phyloP scores from a whole-genome alignment of 164 flowering plant genomes.

The Vitis rotundifolia region DNA sequence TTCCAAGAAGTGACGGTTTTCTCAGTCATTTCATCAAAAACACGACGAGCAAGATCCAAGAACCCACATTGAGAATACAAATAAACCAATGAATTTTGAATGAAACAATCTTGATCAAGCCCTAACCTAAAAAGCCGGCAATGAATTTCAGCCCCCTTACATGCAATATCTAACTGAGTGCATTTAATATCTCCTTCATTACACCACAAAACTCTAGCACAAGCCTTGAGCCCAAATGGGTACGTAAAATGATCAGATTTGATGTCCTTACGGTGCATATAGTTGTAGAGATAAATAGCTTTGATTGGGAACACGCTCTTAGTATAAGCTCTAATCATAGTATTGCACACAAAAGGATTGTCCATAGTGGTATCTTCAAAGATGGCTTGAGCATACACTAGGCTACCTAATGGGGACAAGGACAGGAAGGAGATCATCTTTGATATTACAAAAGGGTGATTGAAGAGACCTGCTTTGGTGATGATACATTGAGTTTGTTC shows the following conservation, averaged over 20 bases:
- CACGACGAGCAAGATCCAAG: constrained; percentile 28
- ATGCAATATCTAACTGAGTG: constrained; percentile 4
- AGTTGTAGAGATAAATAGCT: constrained; percentile 37
- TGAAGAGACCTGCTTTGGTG: constrained; percentile 37
- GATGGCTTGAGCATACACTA: constrained; percentile 32
- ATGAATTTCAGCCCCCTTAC: constrained; percentile 45
- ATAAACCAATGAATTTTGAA: constrained; percentile 39
- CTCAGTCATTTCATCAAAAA: constrained; percentile 53
- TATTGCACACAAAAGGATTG: constrained; percentile 36
- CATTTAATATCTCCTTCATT: constrained; percentile 8
- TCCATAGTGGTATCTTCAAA: constrained; percentile 31
- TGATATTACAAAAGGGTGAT: constrained; percentile 15
- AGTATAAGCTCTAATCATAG: constrained; percentile 50
- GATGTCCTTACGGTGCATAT: constrained; percentile 27
- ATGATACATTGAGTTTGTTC: constrained; percentile 35
- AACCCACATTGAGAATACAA: constrained; percentile 42
- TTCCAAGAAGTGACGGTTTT: constrained; percentile 45
- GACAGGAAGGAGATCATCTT: constrained; percentile 36
- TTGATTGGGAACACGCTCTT: constrained; percentile 36
- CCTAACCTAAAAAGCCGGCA: constrained; percentile 34
- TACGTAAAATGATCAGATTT: constrained; percentile 38
- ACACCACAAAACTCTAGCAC: constrained; percentile 27
- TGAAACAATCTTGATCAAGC: constrained; percentile 24
- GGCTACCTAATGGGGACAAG: constrained; percentile 35
- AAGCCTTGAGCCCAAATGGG: constrained; percentile 49